Evolutionary conservation across 2,329 filamentous ascomycete species (phyloP).

Genomic region (Camillea tinctor): DNA sequence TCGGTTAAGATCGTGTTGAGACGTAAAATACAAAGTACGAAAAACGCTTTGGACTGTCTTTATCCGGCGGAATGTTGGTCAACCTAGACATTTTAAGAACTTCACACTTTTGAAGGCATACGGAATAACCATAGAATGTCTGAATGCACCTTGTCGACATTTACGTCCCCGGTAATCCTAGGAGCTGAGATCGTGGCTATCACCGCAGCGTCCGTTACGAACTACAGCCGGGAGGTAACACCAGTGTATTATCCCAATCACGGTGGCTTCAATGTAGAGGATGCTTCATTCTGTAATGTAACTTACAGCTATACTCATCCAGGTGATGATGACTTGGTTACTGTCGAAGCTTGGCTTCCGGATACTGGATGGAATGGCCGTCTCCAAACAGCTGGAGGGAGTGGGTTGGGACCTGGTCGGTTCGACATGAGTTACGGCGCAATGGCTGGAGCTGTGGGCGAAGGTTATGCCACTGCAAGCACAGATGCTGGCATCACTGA

Average conservation of each 20-base stretch:
- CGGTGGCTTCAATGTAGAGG: not conserved
- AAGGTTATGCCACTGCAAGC: slow-evolving; percentile 25
- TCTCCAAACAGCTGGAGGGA: slow-evolving; percentile 39
- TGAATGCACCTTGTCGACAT: not conserved
- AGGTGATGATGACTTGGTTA: slow-evolving; percentile 37
- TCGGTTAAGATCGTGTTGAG: not conserved
- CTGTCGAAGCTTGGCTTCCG: slow-evolving; percentile 37
- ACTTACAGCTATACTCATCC: slow-evolving; percentile 42
- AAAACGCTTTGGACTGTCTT: not conserved
- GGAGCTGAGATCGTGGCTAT: not conserved
- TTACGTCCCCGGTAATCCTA: not conserved
- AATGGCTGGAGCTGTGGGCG: slow-evolving; percentile 20
- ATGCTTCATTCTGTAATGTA: slow-evolving; percentile 38
- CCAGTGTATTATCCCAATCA: not conserved
- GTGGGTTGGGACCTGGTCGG: slow-evolving; percentile 28
- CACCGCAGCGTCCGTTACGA: not conserved
- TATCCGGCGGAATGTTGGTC: not conserved
- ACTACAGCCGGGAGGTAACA: not conserved
- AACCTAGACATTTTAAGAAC: not conserved
- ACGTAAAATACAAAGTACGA: not conserved
- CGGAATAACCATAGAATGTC: not conserved
- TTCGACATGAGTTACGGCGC: slow-evolving; percentile 1
- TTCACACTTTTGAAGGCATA: not conserved
- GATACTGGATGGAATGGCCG: slow-evolving; percentile 35
- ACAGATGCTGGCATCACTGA: slow-evolving; percentile 25